Base-by-base conservation (phyloP, 192 early-diverging fungal species). In the Coemansia sp. region DNA sequence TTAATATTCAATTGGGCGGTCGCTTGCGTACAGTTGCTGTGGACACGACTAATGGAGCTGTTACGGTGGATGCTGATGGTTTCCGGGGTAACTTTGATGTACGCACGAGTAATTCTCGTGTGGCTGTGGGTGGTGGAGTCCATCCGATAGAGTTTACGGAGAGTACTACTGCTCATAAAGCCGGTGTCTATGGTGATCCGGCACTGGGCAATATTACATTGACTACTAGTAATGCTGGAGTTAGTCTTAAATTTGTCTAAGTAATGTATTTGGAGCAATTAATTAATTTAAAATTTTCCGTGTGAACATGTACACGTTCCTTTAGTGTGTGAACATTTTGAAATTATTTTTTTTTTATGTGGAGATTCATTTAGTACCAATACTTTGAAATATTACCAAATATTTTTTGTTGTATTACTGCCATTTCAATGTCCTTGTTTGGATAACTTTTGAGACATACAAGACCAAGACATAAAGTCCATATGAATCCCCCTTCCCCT, bases 11-110 rank as follows among this genome's bases (percentile, higher is more conserved):
- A 1, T 13, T 76, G 27, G 60, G 20, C 3, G 68, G 68, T 10
- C 15, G 22, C 20, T 44, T 20, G 61, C 62, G 38, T 11, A 11
- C 10, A 8, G 68, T 66, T 2, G 13, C 24, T 15, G 69, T 73
- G 3, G 20, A 27, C 27, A 65, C 80, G 12, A 68, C 66, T 29
- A 83, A 83, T 43, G 71, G 47, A 0, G 33, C 27, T 8, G 64
- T 76, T 6, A 47, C 38, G 3, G 47, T 69, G 50, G 40, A 3
- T 6, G 38, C 66, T 39, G n/a, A 27, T 2, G 69, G 50, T 15
- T 40, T 83, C 16, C n/a, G 29, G 6, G 75, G 80, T n/a, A 58
- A 1, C 2, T 83, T 83, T 46, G 55, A 74, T 43, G 72, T 70
- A 2, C 38, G 33, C 0, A 82, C 80, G 5, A 66, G 69, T 12